Base-by-base conservation (phyloP, 768 basidiomycete species). In the Pleurotus pulmonarius region DNA sequence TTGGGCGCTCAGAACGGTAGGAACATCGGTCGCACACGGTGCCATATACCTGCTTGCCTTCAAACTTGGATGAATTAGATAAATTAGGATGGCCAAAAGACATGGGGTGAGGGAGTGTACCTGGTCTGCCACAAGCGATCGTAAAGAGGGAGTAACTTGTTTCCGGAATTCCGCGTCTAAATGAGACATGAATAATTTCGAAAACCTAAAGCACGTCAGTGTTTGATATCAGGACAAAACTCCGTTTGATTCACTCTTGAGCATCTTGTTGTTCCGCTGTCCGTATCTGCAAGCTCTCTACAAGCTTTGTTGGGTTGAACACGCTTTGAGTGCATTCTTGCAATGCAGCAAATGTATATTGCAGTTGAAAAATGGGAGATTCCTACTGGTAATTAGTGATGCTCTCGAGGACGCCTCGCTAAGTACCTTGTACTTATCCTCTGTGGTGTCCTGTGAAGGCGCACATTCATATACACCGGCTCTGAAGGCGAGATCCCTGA, bases 241-340 rank as follows among this genome's bases (percentile, higher is more conserved):
- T 29, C 26, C 37, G 44, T 15, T 26, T 26, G 46, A 64, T 83
- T 54, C 64, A 97, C 93, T 98, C 96, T 70, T 95, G 93, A 26
- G 96, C 94, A 73, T 98, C 96, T 71, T 98, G 95, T 65, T 98
- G 96, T 65, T 97, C 91, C 3, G 87, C 79, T 1, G 87, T 85
- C 16, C 87, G 82, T 39, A 98, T 73, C 57, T 86, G 81, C 52
- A 98, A 73, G 61, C 92, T 92, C 66, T 94, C 87, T 5, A 95
- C 89, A 12, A 98, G 80, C 59, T 86, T 88, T 13, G 75, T 72
- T 0, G 96, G 96, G 70, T 98, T 93, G 66, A 90, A 94, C 0
- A 87, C 83, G 47, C 69, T 79, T 62, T 84, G 77, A 3, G 75
- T 76, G 58, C 90, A 83, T 57, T 85, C 78, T 64, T 98, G 91